Evolutionary conservation across 306 rosid species (phyloP), one percentile per base, ranked within the genome.

Genomic region (Delonix regia): DNA sequence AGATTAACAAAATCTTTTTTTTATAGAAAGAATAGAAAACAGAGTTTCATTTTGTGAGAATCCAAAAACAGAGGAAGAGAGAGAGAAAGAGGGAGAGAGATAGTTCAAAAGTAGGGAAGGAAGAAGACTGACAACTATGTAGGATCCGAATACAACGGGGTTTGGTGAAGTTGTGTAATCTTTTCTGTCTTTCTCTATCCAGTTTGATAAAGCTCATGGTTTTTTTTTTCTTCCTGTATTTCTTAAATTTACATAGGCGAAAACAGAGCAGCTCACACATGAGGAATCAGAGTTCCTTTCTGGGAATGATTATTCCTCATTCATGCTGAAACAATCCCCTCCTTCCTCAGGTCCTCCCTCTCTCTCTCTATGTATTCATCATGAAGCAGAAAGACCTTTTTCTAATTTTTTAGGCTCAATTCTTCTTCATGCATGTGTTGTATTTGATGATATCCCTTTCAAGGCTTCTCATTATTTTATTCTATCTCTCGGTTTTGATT

Each of bases 281-380:
- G 88, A 89, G 94, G 94, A 86, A 85, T 86, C 94, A 4, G 51
- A 55, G 88, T 91, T 89, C 91, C 90, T 71, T 63, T n/a, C 38
- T 6, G 16, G 94, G 92, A 85, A 88, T 89, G 76, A 81, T 60
- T 90, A 67, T 80, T 84, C 91, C 86, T 88, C 89, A 0, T 86
- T 60, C 48, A 69, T 79, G 88, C 86, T 52, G 7, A 28, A 68
- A 1, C 48, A 65, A 24, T 33, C 57, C 13, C 53, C 11, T 3
- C n/a, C 63, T 81, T 7, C 33, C 30, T 57, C 75, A 83, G 87
- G 88, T 86, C 21, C 11, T 57, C 14, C 9, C 18, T 30, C 63
- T 57, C 3, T 3, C n/a, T 28, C 2, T 39, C 2, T 13, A 1
- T 27, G 5, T 14, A 22, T 61, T 38, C 72, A 19, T 33, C 12